These are phyloP conservation scores for Jamesozyma rosinii DNA, from an alignment of 805 yeast species.

Conservation along the genomic window DNA sequence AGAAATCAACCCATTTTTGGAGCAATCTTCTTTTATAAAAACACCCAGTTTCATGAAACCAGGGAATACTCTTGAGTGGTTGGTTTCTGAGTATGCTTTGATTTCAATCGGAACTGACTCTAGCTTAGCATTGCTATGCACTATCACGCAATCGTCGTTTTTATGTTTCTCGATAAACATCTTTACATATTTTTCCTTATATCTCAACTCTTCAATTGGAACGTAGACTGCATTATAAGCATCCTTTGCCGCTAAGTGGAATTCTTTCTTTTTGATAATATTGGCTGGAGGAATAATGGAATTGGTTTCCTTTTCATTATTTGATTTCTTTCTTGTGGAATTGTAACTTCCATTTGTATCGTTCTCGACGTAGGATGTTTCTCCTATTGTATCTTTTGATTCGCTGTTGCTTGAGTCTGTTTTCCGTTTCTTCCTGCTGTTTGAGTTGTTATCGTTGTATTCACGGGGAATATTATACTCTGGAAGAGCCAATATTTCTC, in stretches of 20 bases:
- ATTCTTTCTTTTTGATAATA: constrained; percentile 30
- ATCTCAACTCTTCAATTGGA: constrained; percentile 32
- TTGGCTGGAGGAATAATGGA: constrained; percentile 6
- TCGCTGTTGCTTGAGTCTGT: constrained; percentile 8
- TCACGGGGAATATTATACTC: not conserved
- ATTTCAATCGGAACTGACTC: constrained; percentile 33
- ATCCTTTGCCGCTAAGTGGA: constrained; percentile 31
- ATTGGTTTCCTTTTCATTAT: not conserved
- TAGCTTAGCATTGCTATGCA: constrained; percentile 19
- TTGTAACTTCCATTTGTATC: constrained; percentile 6
- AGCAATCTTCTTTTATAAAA: constrained; percentile 36
- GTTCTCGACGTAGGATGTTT: constrained; percentile 6
- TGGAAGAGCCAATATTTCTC: not conserved
- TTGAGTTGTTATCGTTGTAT: constrained; percentile 1
- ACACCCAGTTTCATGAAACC: constrained; percentile 69
- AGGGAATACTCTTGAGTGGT: constrained; percentile 49
- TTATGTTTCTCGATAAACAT: constrained; percentile 43
- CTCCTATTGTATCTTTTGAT: constrained; percentile 2
- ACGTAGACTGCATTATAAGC: constrained; percentile 29
- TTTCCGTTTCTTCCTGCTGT: constrained; percentile 14
- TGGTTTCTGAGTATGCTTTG: constrained; percentile 49
- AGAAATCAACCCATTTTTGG: constrained; percentile 41
- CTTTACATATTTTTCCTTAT: constrained; percentile 33
- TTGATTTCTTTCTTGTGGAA: constrained; percentile 3
- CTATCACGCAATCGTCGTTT: constrained; percentile 27